Conservation (phyloP, 2,329 filamentous ascomycete species). For the Diplocarpon mali region DNA sequence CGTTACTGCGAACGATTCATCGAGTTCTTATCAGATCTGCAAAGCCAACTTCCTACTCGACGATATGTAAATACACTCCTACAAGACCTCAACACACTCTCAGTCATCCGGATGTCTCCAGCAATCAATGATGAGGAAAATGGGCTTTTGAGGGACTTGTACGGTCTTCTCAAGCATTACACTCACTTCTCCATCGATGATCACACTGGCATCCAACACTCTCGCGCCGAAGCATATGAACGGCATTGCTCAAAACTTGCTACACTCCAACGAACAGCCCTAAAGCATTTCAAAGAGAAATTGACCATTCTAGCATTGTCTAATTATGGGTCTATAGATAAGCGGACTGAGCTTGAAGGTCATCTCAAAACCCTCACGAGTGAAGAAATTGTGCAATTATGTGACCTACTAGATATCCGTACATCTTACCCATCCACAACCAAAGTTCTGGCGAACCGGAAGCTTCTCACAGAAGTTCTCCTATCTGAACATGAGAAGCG, state of each 20-base stretch:
- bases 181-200: conserved; percentile 85
- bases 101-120: conserved; percentile 67
- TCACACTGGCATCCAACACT: conserved; percentile 70
- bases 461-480: conserved; percentile 60
- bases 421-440: conserved; percentile 69
- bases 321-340: conserved; percentile 82
- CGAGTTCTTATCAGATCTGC: conserved; percentile 80
- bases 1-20: conserved; percentile 87
- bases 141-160: conserved; percentile 69
- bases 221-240: conserved; percentile 62
- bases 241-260: conserved; percentile 66
- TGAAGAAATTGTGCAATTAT: conserved; percentile 60
- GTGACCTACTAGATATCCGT: conserved; percentile 62
- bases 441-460: conserved; percentile 50
- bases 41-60: conserved; percentile 87
- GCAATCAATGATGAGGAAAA: conserved; percentile 67
- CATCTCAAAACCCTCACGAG: conserved; percentile 66
- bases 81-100: conserved; percentile 72
- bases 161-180: conserved; percentile 73
- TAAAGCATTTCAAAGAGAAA: conserved; percentile 81
- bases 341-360: conserved; percentile 63
- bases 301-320: conserved; percentile 84
- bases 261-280: conserved; percentile 64
- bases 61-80: conserved; percentile 86
- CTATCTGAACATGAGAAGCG: conserved; percentile 65